Evolutionary conservation across 1,139 yeast species (phyloP).

Genomic region (Arxiozyma telluris): DNA sequence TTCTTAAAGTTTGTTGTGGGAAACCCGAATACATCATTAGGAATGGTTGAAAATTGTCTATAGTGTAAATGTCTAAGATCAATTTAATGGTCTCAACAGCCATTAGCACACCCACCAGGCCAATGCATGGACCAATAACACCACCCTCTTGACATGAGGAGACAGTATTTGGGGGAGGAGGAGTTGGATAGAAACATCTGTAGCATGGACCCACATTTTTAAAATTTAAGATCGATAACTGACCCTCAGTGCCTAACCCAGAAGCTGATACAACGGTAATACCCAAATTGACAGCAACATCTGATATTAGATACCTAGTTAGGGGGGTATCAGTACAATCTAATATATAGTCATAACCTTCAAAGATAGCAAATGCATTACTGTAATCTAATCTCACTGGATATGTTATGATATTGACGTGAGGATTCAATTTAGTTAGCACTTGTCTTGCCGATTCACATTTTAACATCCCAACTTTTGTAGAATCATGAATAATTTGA

Average conservation of each 20-base stretch:
- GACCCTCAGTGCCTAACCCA: conserved; percentile 88
- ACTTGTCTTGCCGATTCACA: conserved; percentile 65
- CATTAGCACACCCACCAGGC: conserved; percentile 81
- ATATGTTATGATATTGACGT: conserved; percentile 46
- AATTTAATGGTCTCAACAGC: conserved; percentile 80
- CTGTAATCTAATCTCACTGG: conserved; percentile 42
- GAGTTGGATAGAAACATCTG: conserved; percentile 82
- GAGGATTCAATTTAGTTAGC: conserved; percentile 54
- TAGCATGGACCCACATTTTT: conserved; percentile 78
- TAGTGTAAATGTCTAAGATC: conserved; percentile 47
- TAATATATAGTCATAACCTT: conserved; percentile 61
- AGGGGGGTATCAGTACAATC: conserved; percentile 96
- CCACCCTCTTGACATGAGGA: conserved; percentile 93
- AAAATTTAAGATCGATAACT: conserved; percentile 66
- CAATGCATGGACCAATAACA: conserved; percentile 91
- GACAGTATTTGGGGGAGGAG: conserved; percentile 79
- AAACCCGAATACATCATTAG: conserved; percentile 65
- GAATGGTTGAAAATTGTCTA: conserved; percentile 54
- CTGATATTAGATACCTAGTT: conserved; percentile 79
- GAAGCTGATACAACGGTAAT: conserved; percentile 84
- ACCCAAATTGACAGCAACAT: conserved; percentile 61
- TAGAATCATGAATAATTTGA: conserved; percentile 70
- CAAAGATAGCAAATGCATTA: conserved; percentile 58
- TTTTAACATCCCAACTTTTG: conserved; percentile 58
- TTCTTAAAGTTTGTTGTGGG: conserved; percentile 59